Evolutionary conservation across 495 filamentous ascomycete species (phyloP), one percentile per base, ranked within the genome.

Genomic region (Talaromyces thailandensis): DNA sequence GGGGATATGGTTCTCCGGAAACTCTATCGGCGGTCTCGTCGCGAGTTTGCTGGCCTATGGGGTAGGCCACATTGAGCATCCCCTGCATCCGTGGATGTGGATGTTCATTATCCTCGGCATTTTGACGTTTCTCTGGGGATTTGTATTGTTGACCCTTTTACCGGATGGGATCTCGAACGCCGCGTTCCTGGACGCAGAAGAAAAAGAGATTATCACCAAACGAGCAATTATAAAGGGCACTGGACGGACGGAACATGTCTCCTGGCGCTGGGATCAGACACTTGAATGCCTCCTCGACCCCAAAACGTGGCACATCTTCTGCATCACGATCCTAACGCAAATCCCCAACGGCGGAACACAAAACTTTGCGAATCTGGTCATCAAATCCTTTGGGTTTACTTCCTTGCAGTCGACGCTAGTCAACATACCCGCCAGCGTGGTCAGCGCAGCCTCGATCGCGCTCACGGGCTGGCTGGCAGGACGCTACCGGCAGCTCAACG

Each of bases 111-210:
- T 76, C 62, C 66, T 85, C 58, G 84, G 84, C 9, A 66, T 81
- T 16, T 69, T 79, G 16, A 86, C 82, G 1, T 77, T 82, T 50
- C 60, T 81, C 45, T 86, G 83, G 74, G 82, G 77, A 7, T 66
- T 86, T 48, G 78, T 84, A 4, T 70, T 81, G 6, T 77, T 79
- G 62, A 67, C 76, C 7, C 67, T 82, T 32, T 83, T 89, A 55
- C 86, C 86, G 0, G 82, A 87, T 64, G 82, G 82, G 4, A 85
- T 85, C 0, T 81, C 85, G 65, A 81, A 73, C 0, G 84, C 86
- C 1, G 78, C 74, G 35, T 87, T 87, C 62, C 76, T 88, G 18
- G 75, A 70, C 2, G 74, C 78, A 32, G 76, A 79, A 18, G 83
- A 88, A 64, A 82, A 84, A 52, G 70, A 72, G 25, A 66, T 86